phyloP scores from a whole-genome alignment of 1,139 yeast species.

The Yamadazyma dendronema region DNA sequence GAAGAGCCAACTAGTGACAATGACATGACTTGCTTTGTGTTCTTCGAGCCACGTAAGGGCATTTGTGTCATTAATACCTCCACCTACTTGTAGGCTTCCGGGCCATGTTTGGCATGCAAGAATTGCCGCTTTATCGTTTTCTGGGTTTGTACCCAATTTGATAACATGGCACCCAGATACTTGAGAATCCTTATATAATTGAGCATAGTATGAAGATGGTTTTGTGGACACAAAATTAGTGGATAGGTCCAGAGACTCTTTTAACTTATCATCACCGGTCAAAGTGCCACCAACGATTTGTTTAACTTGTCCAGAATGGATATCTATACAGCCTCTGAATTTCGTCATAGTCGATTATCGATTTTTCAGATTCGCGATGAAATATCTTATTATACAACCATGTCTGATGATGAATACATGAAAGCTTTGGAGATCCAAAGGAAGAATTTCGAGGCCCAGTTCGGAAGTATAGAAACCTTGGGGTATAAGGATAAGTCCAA shows the following conservation, averaged over 20 bases:
- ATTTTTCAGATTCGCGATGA: background rate
- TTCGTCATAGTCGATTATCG: slow-evolving; percentile 57
- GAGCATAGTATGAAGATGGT: slow-evolving; percentile 74
- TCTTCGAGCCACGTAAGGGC: slow-evolving; percentile 70
- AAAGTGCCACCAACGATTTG: slow-evolving; percentile 96
- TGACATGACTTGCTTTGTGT: slow-evolving; percentile 73
- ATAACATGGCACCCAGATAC: slow-evolving; percentile 88
- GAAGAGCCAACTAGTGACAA: slow-evolving; percentile 90
- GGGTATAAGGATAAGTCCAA: slow-evolving; percentile 59
- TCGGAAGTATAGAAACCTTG: slow-evolving; percentile 58
- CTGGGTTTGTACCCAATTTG: slow-evolving; percentile 72
- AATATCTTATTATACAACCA: no score
- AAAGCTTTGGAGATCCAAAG: slow-evolving; percentile 56
- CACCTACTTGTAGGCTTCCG: slow-evolving; percentile 76
- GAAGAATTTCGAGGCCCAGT: slow-evolving; percentile 65
- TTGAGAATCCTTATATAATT: slow-evolving; percentile 57
- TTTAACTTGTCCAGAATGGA: slow-evolving; percentile 91
- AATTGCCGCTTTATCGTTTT: slow-evolving; percentile 79
- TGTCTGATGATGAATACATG: slow-evolving; percentile 41
- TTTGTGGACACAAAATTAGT: slow-evolving; percentile 72
- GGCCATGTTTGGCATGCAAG: slow-evolving; percentile 81
- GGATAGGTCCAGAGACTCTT: background rate
- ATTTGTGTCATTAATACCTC: slow-evolving; percentile 77
- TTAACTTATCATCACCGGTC: slow-evolving; percentile 39
- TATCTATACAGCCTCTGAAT: slow-evolving; percentile 92